phyloP scores from a whole-genome alignment of 78 protist genomes.

The Acrasis kona region DNA sequence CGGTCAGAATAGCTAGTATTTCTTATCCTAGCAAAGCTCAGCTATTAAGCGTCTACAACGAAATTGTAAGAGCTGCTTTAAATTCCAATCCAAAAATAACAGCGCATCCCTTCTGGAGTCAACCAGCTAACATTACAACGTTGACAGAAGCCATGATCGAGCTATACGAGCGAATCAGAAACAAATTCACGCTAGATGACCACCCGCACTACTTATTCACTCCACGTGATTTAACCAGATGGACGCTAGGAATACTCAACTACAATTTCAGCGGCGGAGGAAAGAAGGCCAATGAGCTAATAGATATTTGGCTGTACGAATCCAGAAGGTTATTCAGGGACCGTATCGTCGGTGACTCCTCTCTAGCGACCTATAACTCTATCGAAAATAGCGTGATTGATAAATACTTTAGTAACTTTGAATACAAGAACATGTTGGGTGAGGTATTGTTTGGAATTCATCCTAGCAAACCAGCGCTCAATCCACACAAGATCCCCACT shows the following conservation, averaged over 20 bases:
- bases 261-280: conserved; percentile 40
- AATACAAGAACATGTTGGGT: too few species aligned
- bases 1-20: conserved; percentile 11
- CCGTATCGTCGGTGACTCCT: too few species aligned
- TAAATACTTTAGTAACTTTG: too few species aligned
- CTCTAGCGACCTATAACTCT: too few species aligned
- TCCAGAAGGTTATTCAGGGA: too few species aligned
- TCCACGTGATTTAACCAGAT: conserved; percentile 71
- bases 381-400: too few species aligned
- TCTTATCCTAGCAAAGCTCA: conserved; percentile 38
- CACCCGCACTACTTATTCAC: conserved; percentile 65
- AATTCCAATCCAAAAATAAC: too few species aligned
- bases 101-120: not conserved
- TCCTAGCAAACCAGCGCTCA: too few species aligned
- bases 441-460: too few species aligned
- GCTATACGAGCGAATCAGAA: conserved; percentile 33
- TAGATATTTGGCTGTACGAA: too few species aligned
- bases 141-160: conserved; percentile 42
- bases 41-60: conserved; percentile 30
- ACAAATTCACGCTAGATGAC: conserved; percentile 41
- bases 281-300: too few species aligned
- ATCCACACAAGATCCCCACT: too few species aligned
- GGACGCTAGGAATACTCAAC: conserved; percentile 31
- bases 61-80: conserved; percentile 4
- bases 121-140: not conserved